Evolutionary conservation across 2,329 filamentous ascomycete species (phyloP), one percentile per base, ranked within the genome.

Genomic region (Trichocomaceae sp.): DNA sequence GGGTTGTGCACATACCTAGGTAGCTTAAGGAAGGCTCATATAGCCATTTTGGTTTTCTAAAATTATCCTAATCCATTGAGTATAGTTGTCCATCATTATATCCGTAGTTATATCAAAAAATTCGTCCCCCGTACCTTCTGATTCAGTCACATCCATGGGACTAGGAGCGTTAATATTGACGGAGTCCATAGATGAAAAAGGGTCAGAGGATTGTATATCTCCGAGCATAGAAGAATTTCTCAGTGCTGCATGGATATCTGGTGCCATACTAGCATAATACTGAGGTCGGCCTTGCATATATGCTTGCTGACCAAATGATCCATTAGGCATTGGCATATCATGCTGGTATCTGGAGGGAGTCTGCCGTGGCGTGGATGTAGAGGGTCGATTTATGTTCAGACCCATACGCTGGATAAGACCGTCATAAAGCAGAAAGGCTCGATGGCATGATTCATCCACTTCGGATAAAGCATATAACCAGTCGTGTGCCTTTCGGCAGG

Each of bases 381-480:
- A 22, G 10, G 13, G 12, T 12, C 15, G 3, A n/a, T 9, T 33
- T n/a, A 47, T 10, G 5, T 2, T 15, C 2, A 42, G 37, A 1
- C 51, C 67, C 37, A 71, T 64, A 7, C 65, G 66, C 15, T 56
- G 59, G 15, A 73, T 53, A 47, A 73, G 59, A 5, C 59, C 55
- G 54, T 68, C 63, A 55, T 69, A 71, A 4, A 70, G 56, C 7
- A 61, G 5, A 57, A 72, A 75, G 0, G 72, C 72, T 10, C 70
- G 64, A 6, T 60, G 54, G 1, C 71, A 66, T 1, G 69, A 67
- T 1, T 59, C 44, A 35, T 69, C 66, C 13, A 66, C 62, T 10
- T 51, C 31, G 5, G 64, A 65, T 54, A 74, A 64, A 1, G 63
- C 56, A 54, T 70, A 62, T 0, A 76, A 63, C 72, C 72, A 75